Evolutionary conservation across 2,329 filamentous ascomycete species (phyloP).

Genomic region (Fusarium bactridioides): DNA sequence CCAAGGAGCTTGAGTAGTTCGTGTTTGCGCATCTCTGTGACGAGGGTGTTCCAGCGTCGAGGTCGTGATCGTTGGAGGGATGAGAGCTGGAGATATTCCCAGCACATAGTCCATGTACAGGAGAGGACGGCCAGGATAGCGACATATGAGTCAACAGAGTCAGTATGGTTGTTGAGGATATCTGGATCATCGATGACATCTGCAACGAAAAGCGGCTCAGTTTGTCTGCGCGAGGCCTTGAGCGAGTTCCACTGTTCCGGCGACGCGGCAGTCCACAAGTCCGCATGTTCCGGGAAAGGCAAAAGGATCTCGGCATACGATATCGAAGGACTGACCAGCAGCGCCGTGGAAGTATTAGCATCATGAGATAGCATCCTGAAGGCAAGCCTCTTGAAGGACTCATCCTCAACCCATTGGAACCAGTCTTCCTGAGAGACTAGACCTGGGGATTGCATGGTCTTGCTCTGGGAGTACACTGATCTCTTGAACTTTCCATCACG

Average conservation of each 20-base stretch:
- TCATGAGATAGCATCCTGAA: slow-evolving; percentile 44
- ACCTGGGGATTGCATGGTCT: background rate
- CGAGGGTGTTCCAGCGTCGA: slow-evolving; percentile 40
- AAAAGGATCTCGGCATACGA: slow-evolving; percentile 45
- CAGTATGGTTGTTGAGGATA: slow-evolving; percentile 27
- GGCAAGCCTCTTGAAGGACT: slow-evolving; percentile 45
- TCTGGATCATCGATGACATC: slow-evolving; percentile 29
- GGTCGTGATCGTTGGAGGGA: slow-evolving; percentile 35
- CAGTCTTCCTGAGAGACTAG: slow-evolving; percentile 33
- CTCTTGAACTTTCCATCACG: slow-evolving; percentile 45
- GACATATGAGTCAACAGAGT: slow-evolving; percentile 4
- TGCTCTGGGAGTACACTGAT: slow-evolving; percentile 28
- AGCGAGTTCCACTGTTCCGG: slow-evolving; percentile 39
- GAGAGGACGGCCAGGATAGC: slow-evolving; percentile 31
- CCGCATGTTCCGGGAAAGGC: slow-evolving; percentile 31
- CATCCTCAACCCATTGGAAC: slow-evolving; percentile 41
- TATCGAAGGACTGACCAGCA: slow-evolving; percentile 42
- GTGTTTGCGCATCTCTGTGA: slow-evolving; percentile 41
- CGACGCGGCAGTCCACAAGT: slow-evolving; percentile 39
- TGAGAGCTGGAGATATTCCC: slow-evolving; percentile 44
- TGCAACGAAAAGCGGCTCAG: background rate
- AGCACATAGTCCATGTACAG: slow-evolving; percentile 40
- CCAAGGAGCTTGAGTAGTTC: slow-evolving; percentile 41
- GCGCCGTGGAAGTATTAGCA: slow-evolving; percentile 41
- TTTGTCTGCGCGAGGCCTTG: background rate